phyloP scores from a whole-genome alignment of 75 land plant genomes.

The Pinus taeda region DNA sequence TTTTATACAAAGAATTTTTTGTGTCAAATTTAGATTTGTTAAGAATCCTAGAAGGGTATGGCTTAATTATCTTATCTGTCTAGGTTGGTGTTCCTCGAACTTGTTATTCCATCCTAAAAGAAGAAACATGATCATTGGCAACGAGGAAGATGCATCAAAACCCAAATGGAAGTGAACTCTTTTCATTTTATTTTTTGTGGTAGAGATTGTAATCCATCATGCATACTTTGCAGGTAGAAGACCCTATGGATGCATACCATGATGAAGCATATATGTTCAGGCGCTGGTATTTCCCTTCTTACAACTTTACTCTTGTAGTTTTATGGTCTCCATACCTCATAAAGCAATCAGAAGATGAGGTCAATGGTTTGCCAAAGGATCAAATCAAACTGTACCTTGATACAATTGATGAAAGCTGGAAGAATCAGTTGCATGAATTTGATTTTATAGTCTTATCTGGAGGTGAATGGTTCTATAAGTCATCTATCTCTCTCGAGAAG shows the following conservation, averaged over 20 bases:
- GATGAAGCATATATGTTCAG: slow-evolving; percentile 43
- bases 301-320: slow-evolving; percentile 65
- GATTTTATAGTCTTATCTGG: slow-evolving; percentile 58
- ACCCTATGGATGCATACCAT: slow-evolving; percentile 52
- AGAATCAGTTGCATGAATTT: slow-evolving; percentile 17
- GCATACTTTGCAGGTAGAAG: slow-evolving; percentile 48
- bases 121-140: no score
- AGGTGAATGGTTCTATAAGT: slow-evolving; percentile 85
- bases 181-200: no score
- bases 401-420: slow-evolving; percentile 57
- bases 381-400: slow-evolving; percentile 60
- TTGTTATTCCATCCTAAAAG: no score
- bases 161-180: no score
- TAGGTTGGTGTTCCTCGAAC: no score
- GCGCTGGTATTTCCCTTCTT: slow-evolving; percentile 57
- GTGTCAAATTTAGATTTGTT: no score
- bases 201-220: no score
- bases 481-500: slow-evolving; percentile 51
- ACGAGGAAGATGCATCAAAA: no score
- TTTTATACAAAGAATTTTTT: no score
- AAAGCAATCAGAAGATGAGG: slow-evolving; percentile 45
- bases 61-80: no score
- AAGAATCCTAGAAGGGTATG: no score
- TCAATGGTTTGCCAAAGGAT: slow-evolving; percentile 38
- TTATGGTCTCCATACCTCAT: slow-evolving; percentile 85